These are phyloP conservation scores for Aechmea fasciata DNA, from an alignment of 176 grass and related monocot species.

Conservation along the genomic window DNA sequence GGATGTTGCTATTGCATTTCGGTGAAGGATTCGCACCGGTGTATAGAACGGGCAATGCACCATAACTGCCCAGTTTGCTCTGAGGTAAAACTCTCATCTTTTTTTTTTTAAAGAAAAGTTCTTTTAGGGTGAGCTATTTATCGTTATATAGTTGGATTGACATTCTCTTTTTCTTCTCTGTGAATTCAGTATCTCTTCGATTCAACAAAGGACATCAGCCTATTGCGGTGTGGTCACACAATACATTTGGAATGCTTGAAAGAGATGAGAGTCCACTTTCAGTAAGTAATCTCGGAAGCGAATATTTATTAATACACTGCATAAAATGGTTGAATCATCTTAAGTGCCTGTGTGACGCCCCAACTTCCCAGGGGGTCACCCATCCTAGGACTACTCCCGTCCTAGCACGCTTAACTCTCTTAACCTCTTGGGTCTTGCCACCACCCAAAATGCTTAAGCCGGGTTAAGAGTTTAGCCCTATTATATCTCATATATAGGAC, in stretches of 20 bases:
- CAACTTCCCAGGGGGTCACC: no score
- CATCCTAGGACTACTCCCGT: no score
- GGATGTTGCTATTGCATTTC: conserved; percentile 66
- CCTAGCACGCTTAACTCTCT: no score
- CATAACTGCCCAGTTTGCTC: conserved; percentile 86
- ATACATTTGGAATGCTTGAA: conserved; percentile 77
- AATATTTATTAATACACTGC: not conserved
- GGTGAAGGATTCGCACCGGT: conserved; percentile 60
- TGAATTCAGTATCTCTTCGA: conserved; percentile 71
- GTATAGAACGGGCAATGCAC: conserved; percentile 82
- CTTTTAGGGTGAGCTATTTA: not conserved
- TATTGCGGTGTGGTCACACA: conserved; percentile 62
- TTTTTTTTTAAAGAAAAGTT: not conserved
- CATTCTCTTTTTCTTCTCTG: not conserved
- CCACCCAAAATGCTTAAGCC: no score
- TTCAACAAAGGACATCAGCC: conserved; percentile 66
- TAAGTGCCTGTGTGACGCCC: no score
- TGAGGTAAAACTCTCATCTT: conserved; percentile 34
- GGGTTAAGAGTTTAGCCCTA: no score
- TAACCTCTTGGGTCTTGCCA: no score
- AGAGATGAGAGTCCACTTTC: conserved; percentile 56
- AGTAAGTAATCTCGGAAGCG: conserved; percentile 31
- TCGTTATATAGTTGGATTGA: not conserved
- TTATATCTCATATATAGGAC: no score
- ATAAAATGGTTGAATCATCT: not conserved